These are phyloP conservation scores for Ophiocordyceps camponoti-rufipedis DNA, from an alignment of 2,329 filamentous ascomycete genomes.

Conservation along the genomic window DNA sequence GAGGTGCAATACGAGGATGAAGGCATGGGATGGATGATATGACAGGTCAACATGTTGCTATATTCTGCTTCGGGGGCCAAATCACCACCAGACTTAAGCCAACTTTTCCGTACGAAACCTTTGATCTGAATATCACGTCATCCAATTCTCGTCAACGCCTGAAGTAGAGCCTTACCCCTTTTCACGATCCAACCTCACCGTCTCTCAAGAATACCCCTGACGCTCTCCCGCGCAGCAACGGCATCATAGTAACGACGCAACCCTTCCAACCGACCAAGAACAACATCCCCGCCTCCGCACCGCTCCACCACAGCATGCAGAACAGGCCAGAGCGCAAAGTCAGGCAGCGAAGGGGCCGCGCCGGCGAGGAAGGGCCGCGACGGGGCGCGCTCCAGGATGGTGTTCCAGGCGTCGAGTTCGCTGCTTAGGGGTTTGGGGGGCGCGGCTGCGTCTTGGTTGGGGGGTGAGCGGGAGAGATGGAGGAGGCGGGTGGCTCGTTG, in stretches of 20 bases:
- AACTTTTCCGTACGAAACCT: too few species aligned
- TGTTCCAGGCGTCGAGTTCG: conserved; percentile 18
- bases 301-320: conserved; percentile 25
- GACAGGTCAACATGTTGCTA: background rate
- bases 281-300: conserved; percentile 9
- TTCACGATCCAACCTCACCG: background rate
- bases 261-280: conserved; percentile 11
- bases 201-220: conserved; percentile 7
- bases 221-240: conserved; percentile 7
- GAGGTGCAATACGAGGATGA: background rate
- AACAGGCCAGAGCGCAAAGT: conserved; percentile 40
- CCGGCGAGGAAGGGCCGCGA: background rate
- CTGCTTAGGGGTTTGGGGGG: conserved; percentile 7
- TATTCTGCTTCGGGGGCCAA: background rate
- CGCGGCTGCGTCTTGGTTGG: background rate
- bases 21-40: background rate
- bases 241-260: conserved; percentile 20
- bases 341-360: conserved; percentile 21
- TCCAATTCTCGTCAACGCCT: too few species aligned
- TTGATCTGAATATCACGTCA: too few species aligned
- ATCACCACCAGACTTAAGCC: background rate
- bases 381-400: background rate
- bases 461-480: conserved; percentile 5
- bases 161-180: background rate
- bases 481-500: conserved; percentile 19